Conservation (phyloP, 208 protist species). For the Spongospora subterranea region DNA sequence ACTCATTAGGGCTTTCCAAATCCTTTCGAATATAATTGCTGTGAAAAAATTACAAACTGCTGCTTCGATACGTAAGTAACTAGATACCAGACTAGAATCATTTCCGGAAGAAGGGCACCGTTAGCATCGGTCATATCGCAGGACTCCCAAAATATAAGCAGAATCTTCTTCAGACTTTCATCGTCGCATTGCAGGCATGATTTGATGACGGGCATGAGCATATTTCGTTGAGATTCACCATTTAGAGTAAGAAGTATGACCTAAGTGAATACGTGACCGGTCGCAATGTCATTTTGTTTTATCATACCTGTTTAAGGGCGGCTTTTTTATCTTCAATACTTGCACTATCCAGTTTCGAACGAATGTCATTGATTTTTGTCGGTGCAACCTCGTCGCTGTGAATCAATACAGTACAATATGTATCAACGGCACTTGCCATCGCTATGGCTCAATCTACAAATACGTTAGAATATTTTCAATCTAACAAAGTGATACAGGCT, state of each 20-base stretch:
- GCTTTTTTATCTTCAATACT: conserved; percentile 80
- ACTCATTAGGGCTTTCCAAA: conserved; percentile 97
- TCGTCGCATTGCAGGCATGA: conserved; percentile 90
- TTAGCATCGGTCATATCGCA: conserved; percentile 91
- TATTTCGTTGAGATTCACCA: conserved; percentile 90
- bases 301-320: conserved; percentile 75
- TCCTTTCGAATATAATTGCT: conserved; percentile 91
- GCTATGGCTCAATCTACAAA: no score
- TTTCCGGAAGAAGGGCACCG: conserved; percentile 93
- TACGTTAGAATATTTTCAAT: no score
- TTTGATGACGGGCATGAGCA: conserved; percentile 96
- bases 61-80: background rate
- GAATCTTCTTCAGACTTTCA: conserved; percentile 92
- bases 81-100: conserved; percentile 94
- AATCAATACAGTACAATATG: conserved; percentile 59
- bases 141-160: conserved; percentile 96
- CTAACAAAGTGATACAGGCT: no score
- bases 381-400: conserved; percentile 53
- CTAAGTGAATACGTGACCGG: conserved; percentile 70
- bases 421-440: conserved; percentile 36
- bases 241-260: conserved; percentile 90
- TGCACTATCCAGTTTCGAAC: conserved; percentile 85
- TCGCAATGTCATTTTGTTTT: background rate
- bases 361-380: conserved; percentile 76
- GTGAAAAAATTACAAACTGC: conserved; percentile 6